Evolutionary conservation across 1,139 yeast genomes (phyloP).

Genomic region (Arxiozyma slooffiae): DNA sequence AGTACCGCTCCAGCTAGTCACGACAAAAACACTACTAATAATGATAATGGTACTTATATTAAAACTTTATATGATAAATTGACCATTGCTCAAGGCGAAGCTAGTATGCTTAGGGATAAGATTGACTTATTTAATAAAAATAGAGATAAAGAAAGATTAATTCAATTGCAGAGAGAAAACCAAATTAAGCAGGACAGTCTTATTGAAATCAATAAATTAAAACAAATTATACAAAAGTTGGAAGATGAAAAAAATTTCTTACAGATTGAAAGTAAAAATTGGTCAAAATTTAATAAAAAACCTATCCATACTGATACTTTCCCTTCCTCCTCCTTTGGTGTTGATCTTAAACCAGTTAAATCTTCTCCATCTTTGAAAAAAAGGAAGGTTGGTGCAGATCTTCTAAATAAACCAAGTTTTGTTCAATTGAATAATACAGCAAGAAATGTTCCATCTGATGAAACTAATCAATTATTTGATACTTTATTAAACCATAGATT

Average conservation of each 20-base stretch:
- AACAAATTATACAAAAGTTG: conserved; percentile 41
- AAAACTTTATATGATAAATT: conserved; percentile 22
- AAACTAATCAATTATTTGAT: conserved; percentile 35
- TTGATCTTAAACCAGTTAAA: too few relatives aligned
- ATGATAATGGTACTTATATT: too few relatives aligned
- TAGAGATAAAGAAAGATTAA: conserved; percentile 19
- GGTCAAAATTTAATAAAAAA: not conserved
- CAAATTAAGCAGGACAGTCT: conserved; percentile 37
- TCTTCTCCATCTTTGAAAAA: too few relatives aligned
- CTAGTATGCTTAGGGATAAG: conserved; percentile 64
- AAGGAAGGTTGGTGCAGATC: conserved; percentile 22
- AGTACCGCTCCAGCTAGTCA: not conserved
- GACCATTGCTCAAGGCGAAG: conserved; percentile 61
- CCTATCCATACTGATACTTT: not conserved
- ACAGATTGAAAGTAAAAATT: conserved; percentile 32
- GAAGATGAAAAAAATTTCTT: conserved; percentile 69
- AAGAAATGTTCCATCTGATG: conserved; percentile 28
- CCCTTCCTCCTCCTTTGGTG: not conserved
- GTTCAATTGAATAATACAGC: conserved; percentile 13
- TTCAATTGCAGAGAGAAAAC: conserved; percentile 38
- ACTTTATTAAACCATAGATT: conserved; percentile 33
- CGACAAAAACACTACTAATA: not conserved
- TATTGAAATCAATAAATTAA: conserved; percentile 39
- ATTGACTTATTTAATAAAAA: too few relatives aligned
- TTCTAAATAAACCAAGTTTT: conserved; percentile 13